Evolutionary conservation across 768 basidiomycete species (phyloP).

Genomic region (Sporobolomyces phaffii): DNA sequence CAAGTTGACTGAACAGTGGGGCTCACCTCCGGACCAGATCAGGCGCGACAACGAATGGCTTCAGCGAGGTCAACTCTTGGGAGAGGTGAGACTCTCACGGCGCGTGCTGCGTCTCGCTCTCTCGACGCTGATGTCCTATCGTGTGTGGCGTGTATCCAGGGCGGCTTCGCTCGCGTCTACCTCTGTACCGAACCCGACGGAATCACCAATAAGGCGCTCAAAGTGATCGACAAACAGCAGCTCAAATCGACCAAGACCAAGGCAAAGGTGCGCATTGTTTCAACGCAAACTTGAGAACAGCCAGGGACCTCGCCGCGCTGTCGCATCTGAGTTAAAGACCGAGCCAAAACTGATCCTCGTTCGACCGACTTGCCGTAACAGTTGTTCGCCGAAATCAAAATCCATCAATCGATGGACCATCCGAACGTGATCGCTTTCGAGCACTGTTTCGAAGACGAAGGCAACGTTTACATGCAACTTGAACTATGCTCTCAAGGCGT

Average conservation of each 20-base stretch:
- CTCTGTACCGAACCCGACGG: constrained; percentile 72
- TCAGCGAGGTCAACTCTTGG: constrained; percentile 39
- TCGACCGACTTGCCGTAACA: no score
- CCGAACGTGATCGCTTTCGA: constrained; percentile 87
- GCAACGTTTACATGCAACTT: constrained; percentile 95
- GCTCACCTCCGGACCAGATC: constrained; percentile 37
- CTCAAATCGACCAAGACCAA: constrained; percentile 94
- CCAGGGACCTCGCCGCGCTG: no score
- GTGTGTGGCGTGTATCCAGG: constrained; percentile 48
- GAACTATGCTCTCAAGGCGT: constrained; percentile 82
- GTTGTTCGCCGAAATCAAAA: constrained; percentile 98
- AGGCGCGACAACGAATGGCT: constrained; percentile 27
- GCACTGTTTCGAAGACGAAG: constrained; percentile 90
- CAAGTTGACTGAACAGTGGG: constrained; percentile 41
- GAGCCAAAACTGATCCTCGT: no score
- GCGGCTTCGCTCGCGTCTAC: constrained; percentile 94
- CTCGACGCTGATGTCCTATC: not conserved
- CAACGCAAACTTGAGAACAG: not conserved
- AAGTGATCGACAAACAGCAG: constrained; percentile 87
- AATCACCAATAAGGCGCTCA: constrained; percentile 64
- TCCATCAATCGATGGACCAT: constrained; percentile 81
- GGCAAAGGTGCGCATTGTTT: constrained; percentile 64
- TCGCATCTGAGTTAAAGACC: no score
- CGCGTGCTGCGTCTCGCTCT: not conserved
- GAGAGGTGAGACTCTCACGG: constrained; percentile 32